Percentiles rank a stretch among this genome's conserved stretches.
Conservation (phyloP, 495 filamentous ascomycete species). For the Penicillium coprophilum region DNA sequence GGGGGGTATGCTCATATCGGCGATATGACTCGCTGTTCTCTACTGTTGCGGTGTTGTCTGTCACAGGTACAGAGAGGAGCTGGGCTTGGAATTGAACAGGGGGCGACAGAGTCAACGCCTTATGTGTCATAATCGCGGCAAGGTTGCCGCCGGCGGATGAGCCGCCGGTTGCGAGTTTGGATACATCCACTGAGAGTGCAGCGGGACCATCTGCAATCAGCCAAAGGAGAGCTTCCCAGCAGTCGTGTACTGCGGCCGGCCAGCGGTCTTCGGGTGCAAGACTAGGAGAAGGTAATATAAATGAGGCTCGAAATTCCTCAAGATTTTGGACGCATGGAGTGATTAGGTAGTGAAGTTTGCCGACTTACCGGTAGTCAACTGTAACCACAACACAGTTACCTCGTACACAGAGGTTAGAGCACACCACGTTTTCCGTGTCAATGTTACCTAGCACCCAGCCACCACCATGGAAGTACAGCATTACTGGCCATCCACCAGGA, state of each 20-base stretch:
- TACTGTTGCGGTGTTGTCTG: slow-evolving; percentile 54
- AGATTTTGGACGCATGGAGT: not conserved
- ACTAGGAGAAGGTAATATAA: not conserved
- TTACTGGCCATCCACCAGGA: slow-evolving; percentile 52
- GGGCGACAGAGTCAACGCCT: slow-evolving; percentile 43
- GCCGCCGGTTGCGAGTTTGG: slow-evolving; percentile 52
- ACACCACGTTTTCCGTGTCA: slow-evolving; percentile 59
- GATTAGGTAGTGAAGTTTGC: slow-evolving; percentile 8
- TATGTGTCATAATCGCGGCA: slow-evolving; percentile 55
- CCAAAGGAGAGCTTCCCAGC: slow-evolving; percentile 59
- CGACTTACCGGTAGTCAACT: slow-evolving; percentile 55
- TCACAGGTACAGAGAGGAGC: slow-evolving; percentile 58
- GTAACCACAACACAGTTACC: slow-evolving; percentile 53
- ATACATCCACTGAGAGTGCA: slow-evolving; percentile 43
- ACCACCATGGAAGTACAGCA: slow-evolving; percentile 59
- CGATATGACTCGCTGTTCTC: slow-evolving; percentile 48
- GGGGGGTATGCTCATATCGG: slow-evolving; percentile 48
- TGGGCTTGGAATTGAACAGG: slow-evolving; percentile 49
- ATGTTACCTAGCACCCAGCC: slow-evolving; percentile 61
- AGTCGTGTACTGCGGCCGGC: slow-evolving; percentile 57
- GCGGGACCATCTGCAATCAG: slow-evolving; percentile 42
- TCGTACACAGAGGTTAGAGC: slow-evolving; percentile 52
- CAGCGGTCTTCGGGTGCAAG: slow-evolving; percentile 57
- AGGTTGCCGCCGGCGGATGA: slow-evolving; percentile 59
- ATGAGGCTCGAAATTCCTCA: not conserved